A percentile compares a stretch with the other conserved stretches of the same genome.
These are phyloP conservation scores for Colletotrichum echinochloae DNA, from an alignment of 2,329 filamentous ascomycete species.

Conservation along the genomic window DNA sequence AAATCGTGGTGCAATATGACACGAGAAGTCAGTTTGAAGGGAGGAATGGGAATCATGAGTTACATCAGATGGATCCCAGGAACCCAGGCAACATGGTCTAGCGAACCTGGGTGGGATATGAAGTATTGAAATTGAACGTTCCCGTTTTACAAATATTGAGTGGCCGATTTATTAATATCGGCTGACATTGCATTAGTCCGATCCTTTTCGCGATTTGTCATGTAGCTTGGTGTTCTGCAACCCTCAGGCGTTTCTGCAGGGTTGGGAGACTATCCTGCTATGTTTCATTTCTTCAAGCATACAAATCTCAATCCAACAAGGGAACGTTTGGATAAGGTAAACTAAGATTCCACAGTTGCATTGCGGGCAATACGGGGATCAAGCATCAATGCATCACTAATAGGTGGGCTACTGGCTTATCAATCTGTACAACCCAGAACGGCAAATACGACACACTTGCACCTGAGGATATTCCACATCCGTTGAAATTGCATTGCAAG, in stretches of 20 bases:
- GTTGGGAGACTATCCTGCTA: neutral
- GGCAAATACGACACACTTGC: neutral
- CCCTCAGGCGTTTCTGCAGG: neutral
- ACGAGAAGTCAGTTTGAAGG: constrained; percentile 14
- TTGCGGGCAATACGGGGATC: neutral
- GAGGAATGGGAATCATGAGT: constrained; percentile 19
- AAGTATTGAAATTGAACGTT: neutral
- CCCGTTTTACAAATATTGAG: neutral
- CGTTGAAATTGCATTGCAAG: neutral
- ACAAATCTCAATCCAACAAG: neutral
- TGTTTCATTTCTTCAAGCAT: neutral
- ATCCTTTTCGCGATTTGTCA: neutral
- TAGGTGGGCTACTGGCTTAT: neutral
- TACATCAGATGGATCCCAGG: constrained; percentile 29
- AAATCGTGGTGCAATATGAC: constrained; percentile 42
- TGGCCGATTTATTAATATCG: neutral
- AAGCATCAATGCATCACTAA: neutral
- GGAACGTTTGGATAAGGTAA: neutral
- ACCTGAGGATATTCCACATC: neutral
- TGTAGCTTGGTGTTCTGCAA: neutral
- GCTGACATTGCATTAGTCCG: neutral
- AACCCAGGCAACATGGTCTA: constrained; percentile 29
- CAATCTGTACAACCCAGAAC: too few species aligned
- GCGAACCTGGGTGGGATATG: neutral
- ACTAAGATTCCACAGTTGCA: neutral